Conservation (phyloP, 2,329 filamentous ascomycete genomes). For the Aspergillus puulaauensis region DNA sequence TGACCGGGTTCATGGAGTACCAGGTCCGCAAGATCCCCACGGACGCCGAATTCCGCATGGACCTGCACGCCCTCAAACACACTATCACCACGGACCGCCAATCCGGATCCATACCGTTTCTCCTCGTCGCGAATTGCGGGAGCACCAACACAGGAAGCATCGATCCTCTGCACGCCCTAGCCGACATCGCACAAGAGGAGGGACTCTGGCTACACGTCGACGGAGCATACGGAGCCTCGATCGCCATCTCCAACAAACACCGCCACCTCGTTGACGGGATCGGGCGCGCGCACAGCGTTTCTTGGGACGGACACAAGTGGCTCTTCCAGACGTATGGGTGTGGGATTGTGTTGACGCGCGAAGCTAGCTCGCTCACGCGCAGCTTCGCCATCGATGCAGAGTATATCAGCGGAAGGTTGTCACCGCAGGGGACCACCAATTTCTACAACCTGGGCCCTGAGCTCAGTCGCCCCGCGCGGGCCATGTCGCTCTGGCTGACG, state of each 20-base stretch:
- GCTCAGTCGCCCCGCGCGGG: conserved; percentile 21
- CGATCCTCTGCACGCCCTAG: conserved; percentile 18
- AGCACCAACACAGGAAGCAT: conserved; percentile 20
- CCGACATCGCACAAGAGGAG: conserved; percentile 9
- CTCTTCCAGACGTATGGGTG: conserved; percentile 27
- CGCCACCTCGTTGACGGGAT: conserved; percentile 12
- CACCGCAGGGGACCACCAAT: conserved; percentile 1
- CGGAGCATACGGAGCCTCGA: conserved; percentile 22
- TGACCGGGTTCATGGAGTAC: conserved; percentile 15
- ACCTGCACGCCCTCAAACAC: not conserved
- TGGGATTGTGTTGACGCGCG: conserved; percentile 20
- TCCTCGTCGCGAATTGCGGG: conserved; percentile 20
- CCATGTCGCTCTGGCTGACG: conserved; percentile 24
- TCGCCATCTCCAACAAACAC: conserved; percentile 14
- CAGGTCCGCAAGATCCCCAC: conserved; percentile 16
- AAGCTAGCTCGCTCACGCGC: conserved; percentile 6
- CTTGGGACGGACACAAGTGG: conserved; percentile 29
- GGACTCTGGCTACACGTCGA: conserved; percentile 26
- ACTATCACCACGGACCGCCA: conserved; percentile 8
- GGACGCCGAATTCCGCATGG: conserved; percentile 7
- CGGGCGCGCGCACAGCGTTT: conserved; percentile 19
- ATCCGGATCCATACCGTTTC: conserved; percentile 11
- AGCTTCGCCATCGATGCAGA: conserved; percentile 18
- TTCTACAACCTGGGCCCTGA: conserved; percentile 23
- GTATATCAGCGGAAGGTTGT: not conserved